Evolutionary conservation across 306 rosid species (phyloP).

Genomic region (Rubus parviflorus): DNA sequence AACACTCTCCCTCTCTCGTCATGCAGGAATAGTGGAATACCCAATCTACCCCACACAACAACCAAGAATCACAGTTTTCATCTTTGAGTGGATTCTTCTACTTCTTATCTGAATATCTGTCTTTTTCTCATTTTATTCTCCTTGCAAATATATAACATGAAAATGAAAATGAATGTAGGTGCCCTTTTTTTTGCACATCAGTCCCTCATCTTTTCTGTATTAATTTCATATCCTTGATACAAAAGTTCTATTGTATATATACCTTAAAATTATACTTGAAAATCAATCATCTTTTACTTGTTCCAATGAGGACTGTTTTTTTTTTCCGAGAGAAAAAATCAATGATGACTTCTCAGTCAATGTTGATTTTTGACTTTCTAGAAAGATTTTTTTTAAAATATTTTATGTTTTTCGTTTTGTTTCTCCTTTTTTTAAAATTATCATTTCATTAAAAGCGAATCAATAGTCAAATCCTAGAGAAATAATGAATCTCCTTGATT

Average conservation of each 20-base stretch:
- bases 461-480: too few species aligned
- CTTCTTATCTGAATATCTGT: not conserved
- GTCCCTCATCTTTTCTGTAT: not conserved
- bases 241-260: not conserved
- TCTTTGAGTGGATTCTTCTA: not conserved
- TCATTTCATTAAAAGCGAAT: too few species aligned
- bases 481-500: too few species aligned
- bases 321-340: not conserved
- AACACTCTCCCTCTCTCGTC: not conserved
- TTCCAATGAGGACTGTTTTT: not conserved
- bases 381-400: too few species aligned
- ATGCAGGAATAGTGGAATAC: not conserved
- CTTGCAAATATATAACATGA: not conserved
- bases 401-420: too few species aligned
- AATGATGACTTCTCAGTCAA: not conserved
- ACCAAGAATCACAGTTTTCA: not conserved
- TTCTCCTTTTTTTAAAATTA: too few species aligned
- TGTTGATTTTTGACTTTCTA: not conserved
- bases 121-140: constrained; percentile 1
- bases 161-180: not conserved
- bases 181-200: not conserved
- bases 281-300: not conserved
- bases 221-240: not conserved
- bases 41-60: not conserved
- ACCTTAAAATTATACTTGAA: too few species aligned